A percentile compares a stretch with the other conserved stretches of the same genome.
Conservation (phyloP, 805 yeast genomes). For the baker's yeast (Saccharomyces cerevisiae) region DNA sequence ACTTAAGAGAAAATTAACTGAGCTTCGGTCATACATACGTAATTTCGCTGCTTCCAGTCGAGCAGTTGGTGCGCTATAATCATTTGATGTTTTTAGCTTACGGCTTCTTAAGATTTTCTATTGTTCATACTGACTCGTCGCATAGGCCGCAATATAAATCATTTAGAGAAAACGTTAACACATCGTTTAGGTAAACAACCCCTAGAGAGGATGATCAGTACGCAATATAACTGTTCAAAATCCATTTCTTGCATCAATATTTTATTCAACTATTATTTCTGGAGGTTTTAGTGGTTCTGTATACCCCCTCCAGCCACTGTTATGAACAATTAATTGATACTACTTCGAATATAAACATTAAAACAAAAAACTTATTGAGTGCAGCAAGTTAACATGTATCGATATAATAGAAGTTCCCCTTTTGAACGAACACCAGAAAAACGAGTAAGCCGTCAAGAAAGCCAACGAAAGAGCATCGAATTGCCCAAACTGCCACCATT, state of each 20-base stretch:
- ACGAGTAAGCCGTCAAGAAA: background rate
- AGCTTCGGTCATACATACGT: background rate
- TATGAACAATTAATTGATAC: background rate
- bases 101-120: background rate
- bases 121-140: background rate
- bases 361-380: background rate
- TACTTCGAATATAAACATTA: background rate
- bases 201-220: background rate
- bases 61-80: background rate
- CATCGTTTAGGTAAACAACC: background rate
- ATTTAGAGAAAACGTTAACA: background rate
- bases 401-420: background rate
- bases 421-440: background rate
- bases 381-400: background rate
- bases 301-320: background rate
- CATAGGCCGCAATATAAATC: background rate
- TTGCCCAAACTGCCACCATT: slow-evolving; percentile 28
- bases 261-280: background rate
- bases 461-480: slow-evolving; percentile 1
- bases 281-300: background rate
- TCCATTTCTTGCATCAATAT: background rate
- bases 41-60: background rate
- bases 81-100: background rate
- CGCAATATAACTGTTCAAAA: background rate
- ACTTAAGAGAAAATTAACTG: background rate